Conservation (phyloP, 164 flowering plant species). For the Liriodendron chinense region DNA sequence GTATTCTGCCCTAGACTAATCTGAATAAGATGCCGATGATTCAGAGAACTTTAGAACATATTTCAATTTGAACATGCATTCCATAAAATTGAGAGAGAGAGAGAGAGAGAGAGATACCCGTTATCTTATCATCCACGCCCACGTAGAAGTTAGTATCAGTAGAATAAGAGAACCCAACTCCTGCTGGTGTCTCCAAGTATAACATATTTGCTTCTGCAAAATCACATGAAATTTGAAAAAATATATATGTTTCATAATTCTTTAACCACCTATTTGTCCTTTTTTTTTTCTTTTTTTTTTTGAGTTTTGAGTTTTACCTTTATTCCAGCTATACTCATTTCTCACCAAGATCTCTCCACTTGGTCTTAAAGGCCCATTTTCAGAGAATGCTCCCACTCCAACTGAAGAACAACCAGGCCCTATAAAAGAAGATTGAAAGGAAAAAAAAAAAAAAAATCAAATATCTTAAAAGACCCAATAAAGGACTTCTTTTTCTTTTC, state of each 20-base stretch:
- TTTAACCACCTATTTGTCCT: background rate
- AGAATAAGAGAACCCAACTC: constrained; percentile 75
- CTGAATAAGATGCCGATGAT: too few relatives aligned
- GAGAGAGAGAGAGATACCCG: background rate
- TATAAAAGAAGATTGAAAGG: constrained; percentile 2
- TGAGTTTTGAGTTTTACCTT: constrained; percentile 22
- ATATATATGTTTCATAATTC: background rate
- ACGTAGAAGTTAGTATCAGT: constrained; percentile 48
- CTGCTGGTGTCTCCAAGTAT: constrained; percentile 65
- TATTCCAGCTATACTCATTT: constrained; percentile 57
- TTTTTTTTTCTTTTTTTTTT: too few relatives aligned
- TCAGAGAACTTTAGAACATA: too few relatives aligned
- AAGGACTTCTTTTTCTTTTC: background rate
- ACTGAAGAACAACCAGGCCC: constrained; percentile 64
- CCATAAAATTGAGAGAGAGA: background rate
- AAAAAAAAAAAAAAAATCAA: background rate
- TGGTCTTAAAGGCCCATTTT: constrained; percentile 57
- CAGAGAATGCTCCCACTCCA: constrained; percentile 53
- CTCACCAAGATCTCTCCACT: constrained; percentile 33
- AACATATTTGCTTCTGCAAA: constrained; percentile 85
- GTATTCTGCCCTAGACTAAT: too few relatives aligned
- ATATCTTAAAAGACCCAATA: background rate
- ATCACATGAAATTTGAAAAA: constrained; percentile 5
- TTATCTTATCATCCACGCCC: constrained; percentile 48
- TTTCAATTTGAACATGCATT: too few relatives aligned